Evolutionary conservation across 805 yeast species (phyloP), one percentile per base, ranked within the genome.

Genomic region (Metschnikowia kofuensis): DNA sequence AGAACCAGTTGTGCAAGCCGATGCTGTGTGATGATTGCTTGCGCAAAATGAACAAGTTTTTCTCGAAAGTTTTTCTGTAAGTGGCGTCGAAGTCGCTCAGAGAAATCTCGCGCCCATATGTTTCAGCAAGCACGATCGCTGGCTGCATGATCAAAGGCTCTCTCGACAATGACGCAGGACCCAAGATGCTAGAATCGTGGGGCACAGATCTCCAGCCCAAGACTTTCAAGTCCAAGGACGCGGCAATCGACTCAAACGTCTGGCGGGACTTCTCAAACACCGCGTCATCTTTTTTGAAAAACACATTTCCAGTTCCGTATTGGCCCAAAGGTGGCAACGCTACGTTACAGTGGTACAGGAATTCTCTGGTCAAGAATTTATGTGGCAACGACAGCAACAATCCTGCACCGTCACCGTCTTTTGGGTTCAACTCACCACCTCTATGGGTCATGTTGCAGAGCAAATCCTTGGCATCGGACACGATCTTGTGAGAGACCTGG

Each of bases 341-440:
- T 46, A 88, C 73, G 56, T 81, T 75, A 62, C 85, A 77, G 50
- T 81, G 80, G 59, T 85, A 82, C 60, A 80, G 80, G 66, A 91
- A 91, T 72, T 92, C 98, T 67, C 92, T 82, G 51, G 70, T 69
- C 77, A 92, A 82, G 67, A 94, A 89, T 56, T 80, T 83, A 72
- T 91, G 97, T 34, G 97, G 97, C 54, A 92, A 83, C 30, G 96
- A 86, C 44, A 94, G 82, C 81, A 92, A 82, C 53, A 92, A 89
- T 68, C 99, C 99, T 28, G 99, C 99, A 70, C 99, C 99, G 66
- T 92, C 99, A 70, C 99, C 99, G 67, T 92, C 97, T 61, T 90
- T 83, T 21, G 97, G 96, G 64, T 91, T 96, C 51, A 96, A 96
- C 52, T 91, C 97, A 37, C 98, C 98, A 65, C 99, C 99, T 74